Base-by-base conservation (phyloP, 192 early-diverging fungal species). In the Coemansia sp. region DNA sequence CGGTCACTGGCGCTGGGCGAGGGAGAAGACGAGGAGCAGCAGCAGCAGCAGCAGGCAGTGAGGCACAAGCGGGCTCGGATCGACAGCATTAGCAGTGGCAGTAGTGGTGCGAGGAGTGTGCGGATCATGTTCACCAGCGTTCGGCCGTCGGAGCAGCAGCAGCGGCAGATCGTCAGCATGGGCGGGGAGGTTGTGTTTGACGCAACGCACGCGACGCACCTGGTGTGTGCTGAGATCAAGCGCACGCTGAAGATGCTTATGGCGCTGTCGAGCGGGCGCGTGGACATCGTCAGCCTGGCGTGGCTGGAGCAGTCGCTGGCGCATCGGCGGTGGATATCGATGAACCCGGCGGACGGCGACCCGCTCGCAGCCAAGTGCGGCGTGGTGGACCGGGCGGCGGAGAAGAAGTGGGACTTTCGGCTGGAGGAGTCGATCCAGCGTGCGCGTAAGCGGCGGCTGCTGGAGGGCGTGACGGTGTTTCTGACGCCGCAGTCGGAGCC, bases 241-340 rank as follows among this genome's bases (percentile, higher is more conserved):
- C 77, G 88, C 35, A 92, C 90, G 16, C 79, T 79, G 41, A 92
- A 92, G 81, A 63, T 83, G 69, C 69, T 83, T 24, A 63, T 68
- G 66, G 81, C 81, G 16, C 37, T 83, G 50, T 63, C 72, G n/a
- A 59, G 69, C 56, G 76, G 81, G 7, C 68, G 62, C 33, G 67
- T 78, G 3, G 39, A 11, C 29, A 75, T 83, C 40, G 76, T 83
- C 14, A 50, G 67, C 41, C 63, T 65, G 35, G 41, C 45, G 21
- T 83, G 81, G 81, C 46, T 83, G 63, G 60, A 70, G 5, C 75
- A 75, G 35, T 78, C 76, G 66, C 60, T 83, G 61, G 64, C 42
- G 48, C 66, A 64, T 14, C 16, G 67, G n/a, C 40, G 35, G 27
- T 83, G 81, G 81, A 69, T 83, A 29, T 40, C 64, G 3, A 59